These are phyloP conservation scores for Escallonia herrerae DNA, from an alignment of 129 eudicot genomes.

Conservation along the genomic window DNA sequence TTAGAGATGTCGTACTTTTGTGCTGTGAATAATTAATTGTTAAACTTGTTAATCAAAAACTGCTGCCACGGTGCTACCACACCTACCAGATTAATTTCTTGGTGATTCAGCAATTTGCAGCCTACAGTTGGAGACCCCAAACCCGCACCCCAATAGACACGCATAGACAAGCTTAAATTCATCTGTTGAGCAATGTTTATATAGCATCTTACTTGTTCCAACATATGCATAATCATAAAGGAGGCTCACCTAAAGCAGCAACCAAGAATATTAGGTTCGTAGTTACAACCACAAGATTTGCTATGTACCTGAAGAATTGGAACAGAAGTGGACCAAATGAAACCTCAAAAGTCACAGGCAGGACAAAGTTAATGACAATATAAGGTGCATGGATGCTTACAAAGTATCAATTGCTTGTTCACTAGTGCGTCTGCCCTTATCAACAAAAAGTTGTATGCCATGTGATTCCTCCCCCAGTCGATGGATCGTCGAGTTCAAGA, in stretches of 20 bases:
- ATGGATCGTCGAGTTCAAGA: slow-evolving; percentile 28
- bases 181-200: not conserved
- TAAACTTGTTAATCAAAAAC: no score
- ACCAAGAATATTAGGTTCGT: slow-evolving; percentile 38
- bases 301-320: slow-evolving; percentile 31
- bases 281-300: slow-evolving; percentile 45
- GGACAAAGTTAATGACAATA: no score
- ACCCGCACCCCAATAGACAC: no score
- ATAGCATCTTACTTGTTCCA: not conserved
- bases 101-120: no score
- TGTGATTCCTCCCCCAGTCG: slow-evolving; percentile 34
- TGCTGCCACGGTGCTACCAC: no score
- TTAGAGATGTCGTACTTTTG: no score
- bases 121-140: no score
- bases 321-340: not conserved
- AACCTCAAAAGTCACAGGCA: not conserved
- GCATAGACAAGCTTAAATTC: not conserved
- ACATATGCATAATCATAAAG: not conserved
- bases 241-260: slow-evolving; percentile 52
- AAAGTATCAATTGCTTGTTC: slow-evolving; percentile 29
- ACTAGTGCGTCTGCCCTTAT: slow-evolving; percentile 23
- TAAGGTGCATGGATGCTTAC: slow-evolving; percentile 29
- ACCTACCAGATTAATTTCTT: no score
- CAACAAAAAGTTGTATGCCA: slow-evolving; percentile 29
- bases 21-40: no score